Conservation (phyloP, 2,329 filamentous ascomycete species). For the Arthrobotrys sphaeroides region DNA sequence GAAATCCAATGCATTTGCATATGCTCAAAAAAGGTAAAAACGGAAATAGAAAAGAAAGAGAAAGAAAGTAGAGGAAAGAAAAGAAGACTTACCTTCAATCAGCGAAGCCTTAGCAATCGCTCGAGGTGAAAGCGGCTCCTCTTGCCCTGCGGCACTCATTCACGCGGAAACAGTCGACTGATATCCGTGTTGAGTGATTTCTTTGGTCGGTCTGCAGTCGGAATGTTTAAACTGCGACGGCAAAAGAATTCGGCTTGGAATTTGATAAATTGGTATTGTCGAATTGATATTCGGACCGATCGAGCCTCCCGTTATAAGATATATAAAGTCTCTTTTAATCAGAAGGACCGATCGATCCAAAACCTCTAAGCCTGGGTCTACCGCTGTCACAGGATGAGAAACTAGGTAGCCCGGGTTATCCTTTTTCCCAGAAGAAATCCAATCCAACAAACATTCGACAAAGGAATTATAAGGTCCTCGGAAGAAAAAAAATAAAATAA, state of each 20-base stretch:
- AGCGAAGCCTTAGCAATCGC: constrained; percentile 47
- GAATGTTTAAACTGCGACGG: background rate
- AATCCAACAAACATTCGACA: background rate
- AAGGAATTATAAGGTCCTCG: background rate
- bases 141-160: constrained; percentile 50
- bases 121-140: constrained; percentile 53
- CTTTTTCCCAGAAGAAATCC: background rate
- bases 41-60: background rate
- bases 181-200: constrained; percentile 35
- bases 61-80: background rate
- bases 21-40: too few relatives aligned
- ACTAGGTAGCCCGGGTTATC: too few relatives aligned
- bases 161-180: background rate
- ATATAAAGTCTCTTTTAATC: background rate
- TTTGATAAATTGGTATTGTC: too few relatives aligned
- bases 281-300: background rate
- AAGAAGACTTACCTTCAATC: constrained; percentile 37
- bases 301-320: background rate
- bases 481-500: background rate
- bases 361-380: background rate
- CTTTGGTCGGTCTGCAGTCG: background rate
- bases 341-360: too few relatives aligned
- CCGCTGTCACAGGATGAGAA: background rate
- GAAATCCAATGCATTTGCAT: too few relatives aligned
- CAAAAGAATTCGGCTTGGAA: background rate